These are phyloP conservation scores for Leccinum incarnatum DNA, from an alignment of 768 basidiomycete genomes.

Conservation along the genomic window DNA sequence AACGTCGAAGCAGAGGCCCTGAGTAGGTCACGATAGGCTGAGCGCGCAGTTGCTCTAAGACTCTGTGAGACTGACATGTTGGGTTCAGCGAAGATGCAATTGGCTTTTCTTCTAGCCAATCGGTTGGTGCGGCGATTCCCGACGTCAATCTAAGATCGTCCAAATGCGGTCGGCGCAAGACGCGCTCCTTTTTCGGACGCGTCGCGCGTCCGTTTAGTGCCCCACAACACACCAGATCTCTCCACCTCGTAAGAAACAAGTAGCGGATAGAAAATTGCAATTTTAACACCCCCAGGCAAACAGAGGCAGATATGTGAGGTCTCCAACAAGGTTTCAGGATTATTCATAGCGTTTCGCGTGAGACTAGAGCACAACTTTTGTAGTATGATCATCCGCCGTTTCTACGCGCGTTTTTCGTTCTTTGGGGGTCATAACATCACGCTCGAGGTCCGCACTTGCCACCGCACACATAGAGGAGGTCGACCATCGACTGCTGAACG, in stretches of 20 bases:
- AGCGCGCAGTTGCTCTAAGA: constrained; percentile 63
- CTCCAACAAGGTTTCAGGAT: constrained; percentile 15
- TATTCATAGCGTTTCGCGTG: constrained; percentile 19
- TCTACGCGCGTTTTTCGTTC: constrained; percentile 17
- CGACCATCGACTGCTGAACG: constrained; percentile 3
- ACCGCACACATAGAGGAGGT: not conserved
- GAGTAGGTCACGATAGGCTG: constrained; percentile 71
- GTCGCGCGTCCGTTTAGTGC: constrained; percentile 26
- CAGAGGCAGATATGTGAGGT: constrained; percentile 15
- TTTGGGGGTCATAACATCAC: constrained; percentile 15
- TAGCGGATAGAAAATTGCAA: constrained; percentile 29
- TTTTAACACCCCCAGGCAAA: constrained; percentile 19
- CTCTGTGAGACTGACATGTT: constrained; percentile 53
- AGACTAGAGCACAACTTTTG: constrained; percentile 17
- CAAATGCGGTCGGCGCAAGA: constrained; percentile 36
- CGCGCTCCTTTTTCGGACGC: constrained; percentile 40
- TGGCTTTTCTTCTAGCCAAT: constrained; percentile 13
- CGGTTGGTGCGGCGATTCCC: constrained; percentile 13
- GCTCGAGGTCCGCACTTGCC: constrained; percentile 1
- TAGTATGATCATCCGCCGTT: not conserved
- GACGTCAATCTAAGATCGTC: constrained; percentile 34
- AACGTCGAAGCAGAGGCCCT: constrained; percentile 69
- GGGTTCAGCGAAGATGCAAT: not conserved
- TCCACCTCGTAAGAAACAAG: constrained; percentile 25
- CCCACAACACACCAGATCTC: constrained; percentile 31